phyloP scores from a whole-genome alignment of 352 stramenopile genomes.

The Pythium aristosporum region DNA sequence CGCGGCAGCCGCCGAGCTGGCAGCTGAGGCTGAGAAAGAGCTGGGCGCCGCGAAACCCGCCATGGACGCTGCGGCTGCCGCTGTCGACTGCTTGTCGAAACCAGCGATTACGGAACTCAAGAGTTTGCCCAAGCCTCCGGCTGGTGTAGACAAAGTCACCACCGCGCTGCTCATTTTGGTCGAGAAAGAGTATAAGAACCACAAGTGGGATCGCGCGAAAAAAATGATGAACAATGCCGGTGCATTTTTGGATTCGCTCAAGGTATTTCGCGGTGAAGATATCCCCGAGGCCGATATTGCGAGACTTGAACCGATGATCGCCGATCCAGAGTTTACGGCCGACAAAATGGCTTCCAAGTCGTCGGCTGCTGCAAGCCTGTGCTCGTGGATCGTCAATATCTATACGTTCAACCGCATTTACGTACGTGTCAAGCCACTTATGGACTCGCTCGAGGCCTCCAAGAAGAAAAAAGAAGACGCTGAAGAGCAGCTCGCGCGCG shows the following conservation, averaged over 20 bases:
- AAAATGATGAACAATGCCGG: slow-evolving; percentile 96
- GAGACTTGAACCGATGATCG: slow-evolving; percentile 82
- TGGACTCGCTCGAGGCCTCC: slow-evolving; percentile 89
- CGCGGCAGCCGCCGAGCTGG: slow-evolving; percentile 90
- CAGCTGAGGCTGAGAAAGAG: slow-evolving; percentile 94
- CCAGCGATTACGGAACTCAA: slow-evolving; percentile 97
- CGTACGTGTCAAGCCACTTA: slow-evolving; percentile 91
- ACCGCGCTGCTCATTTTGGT: slow-evolving; percentile 90
- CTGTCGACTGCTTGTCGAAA: slow-evolving; percentile 97
- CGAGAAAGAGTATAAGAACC: slow-evolving; percentile 92
- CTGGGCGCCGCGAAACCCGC: slow-evolving; percentile 94
- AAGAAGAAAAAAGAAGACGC: slow-evolving; percentile 71
- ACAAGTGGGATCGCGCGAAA: slow-evolving; percentile 94
- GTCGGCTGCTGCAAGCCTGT: slow-evolving; percentile 88
- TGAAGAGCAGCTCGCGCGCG: slow-evolving; percentile 73
- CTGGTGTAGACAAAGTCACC: slow-evolving; percentile 94
- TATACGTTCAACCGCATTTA: slow-evolving; percentile 92
- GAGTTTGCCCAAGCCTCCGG: slow-evolving; percentile 93
- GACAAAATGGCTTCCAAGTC: slow-evolving; percentile 95
- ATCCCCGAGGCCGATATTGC: slow-evolving; percentile 86
- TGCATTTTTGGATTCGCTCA: slow-evolving; percentile 88
- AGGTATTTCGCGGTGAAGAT: slow-evolving; percentile 91
- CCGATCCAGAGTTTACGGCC: slow-evolving; percentile 91
- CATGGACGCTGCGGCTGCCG: slow-evolving; percentile 94
- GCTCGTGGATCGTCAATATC: slow-evolving; percentile 94